Evolutionary conservation across 257 asterid genomes (phyloP), one percentile per base, ranked within the genome.

Genomic region (Primulina huaijiensis): DNA sequence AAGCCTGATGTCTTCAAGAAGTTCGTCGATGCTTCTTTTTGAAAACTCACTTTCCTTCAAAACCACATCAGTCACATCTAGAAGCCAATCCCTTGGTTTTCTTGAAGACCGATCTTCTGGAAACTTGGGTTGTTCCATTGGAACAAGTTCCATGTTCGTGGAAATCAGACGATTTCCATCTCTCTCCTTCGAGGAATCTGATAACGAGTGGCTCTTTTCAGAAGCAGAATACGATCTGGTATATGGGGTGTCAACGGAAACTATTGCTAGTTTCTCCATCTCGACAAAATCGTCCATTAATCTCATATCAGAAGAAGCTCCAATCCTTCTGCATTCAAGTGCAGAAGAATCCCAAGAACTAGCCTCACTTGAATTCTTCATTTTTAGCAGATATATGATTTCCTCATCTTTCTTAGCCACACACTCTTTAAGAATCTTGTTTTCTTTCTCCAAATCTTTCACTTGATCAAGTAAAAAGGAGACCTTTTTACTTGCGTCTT

Each of bases 271-370:
- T 73, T 86, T 92, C 84, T 93, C 99, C 99, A 93, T 90, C 78
- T 93, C 97, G 16, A 79, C 92, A 77, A 93, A 93, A 78, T 93
- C 99, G 67, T 93, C 97, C 97, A 93, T 86, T 72, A 93, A 85
- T 63, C 90, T 83, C 92, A 90, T 90, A 55, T 93, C 94, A 7
- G 88, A 79, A 38, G 50, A 38, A 75, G 83, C 89, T 67, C 86
- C 96, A 65, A 83, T 70, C 84, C 46, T 77, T 68, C 76, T 78
- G 76, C 72, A 68, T 40, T 76, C 88, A 12, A 73, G 60, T 31
- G 74, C 77, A n/a, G 77, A 78, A 34, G 77, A 72, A 59, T 77
- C 80, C 74, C 81, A 67, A 9, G 87, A 79, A 53, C 67, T 60
- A 17, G 71, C 65, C 27, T 74, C 83, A 7, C 33, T 35, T 38